Conservation (phyloP, 768 basidiomycete species). For the Sarcodon sp. region DNA sequence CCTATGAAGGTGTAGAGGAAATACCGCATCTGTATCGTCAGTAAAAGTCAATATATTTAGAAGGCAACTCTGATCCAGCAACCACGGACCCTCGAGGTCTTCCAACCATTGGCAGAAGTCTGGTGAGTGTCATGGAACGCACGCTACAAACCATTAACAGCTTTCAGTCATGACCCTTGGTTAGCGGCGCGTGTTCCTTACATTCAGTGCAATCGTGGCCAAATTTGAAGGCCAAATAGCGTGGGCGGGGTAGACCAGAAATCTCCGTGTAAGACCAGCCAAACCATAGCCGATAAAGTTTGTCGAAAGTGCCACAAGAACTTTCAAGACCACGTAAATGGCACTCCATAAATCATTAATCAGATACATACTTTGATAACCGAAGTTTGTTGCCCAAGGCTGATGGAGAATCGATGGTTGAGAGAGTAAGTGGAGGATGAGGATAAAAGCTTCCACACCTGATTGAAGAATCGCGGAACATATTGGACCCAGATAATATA, state of each 20-base stretch:
- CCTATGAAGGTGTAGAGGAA: background rate
- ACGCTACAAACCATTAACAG: background rate
- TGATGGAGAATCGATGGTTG: too few species aligned
- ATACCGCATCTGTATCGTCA: background rate
- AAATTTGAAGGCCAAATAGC: constrained; percentile 90
- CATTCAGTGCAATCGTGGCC: constrained; percentile 47
- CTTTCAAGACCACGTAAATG: background rate
- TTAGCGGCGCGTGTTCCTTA: too few species aligned
- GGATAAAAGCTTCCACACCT: background rate
- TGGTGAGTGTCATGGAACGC: background rate
- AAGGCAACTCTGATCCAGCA: too few species aligned
- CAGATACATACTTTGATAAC: background rate
- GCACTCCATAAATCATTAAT: background rate
- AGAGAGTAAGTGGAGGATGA: too few species aligned
- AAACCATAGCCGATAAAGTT: constrained; percentile 61
- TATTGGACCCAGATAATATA: background rate
- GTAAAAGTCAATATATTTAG: too few species aligned
- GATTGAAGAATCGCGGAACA: background rate
- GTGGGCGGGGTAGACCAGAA: constrained; percentile 74
- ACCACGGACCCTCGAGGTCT: background rate
- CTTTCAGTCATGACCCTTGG: too few species aligned
- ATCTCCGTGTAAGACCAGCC: constrained; percentile 63
- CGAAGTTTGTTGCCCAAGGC: background rate
- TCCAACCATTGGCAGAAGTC: background rate
- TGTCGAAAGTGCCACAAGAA: constrained; percentile 42